These are phyloP conservation scores for Cadophora sp. DNA, from an alignment of 2,329 filamentous ascomycete genomes.

Conservation along the genomic window DNA sequence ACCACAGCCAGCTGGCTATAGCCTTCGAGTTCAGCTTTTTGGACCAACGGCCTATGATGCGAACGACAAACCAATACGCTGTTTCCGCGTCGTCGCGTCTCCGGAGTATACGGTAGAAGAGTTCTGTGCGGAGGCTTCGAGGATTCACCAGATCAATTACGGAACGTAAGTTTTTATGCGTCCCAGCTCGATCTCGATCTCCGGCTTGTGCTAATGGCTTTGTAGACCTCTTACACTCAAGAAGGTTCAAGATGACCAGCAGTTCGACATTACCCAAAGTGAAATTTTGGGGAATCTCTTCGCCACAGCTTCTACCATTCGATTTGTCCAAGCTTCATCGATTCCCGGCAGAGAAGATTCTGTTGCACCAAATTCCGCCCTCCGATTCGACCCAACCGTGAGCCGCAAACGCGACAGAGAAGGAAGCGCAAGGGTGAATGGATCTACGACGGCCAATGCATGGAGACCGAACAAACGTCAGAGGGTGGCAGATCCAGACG, in stretches of 20 bases:
- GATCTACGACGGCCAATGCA: constrained; percentile 19
- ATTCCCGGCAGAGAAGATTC: constrained; percentile 40
- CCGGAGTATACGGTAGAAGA: constrained; percentile 42
- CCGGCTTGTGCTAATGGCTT: constrained; percentile 21
- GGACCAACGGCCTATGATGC: constrained; percentile 31
- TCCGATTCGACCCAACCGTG: constrained; percentile 38
- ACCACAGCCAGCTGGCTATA: constrained; percentile 38
- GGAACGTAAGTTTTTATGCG: constrained; percentile 37
- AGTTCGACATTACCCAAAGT: constrained; percentile 42
- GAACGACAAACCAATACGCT: constrained; percentile 38
- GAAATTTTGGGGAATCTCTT: constrained; percentile 42
- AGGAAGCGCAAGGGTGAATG: constrained; percentile 25
- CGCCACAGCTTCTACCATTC: constrained; percentile 36
- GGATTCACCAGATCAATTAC: constrained; percentile 43
- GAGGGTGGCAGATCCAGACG: constrained; percentile 38
- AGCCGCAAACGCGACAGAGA: constrained; percentile 38
- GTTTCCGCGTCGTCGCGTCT: constrained; percentile 41
- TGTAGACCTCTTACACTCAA: constrained; percentile 41
- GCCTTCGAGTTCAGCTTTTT: constrained; percentile 43
- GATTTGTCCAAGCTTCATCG: constrained; percentile 40
- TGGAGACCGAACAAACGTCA: constrained; percentile 41
- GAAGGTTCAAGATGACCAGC: constrained; percentile 43
- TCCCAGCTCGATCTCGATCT: not conserved
- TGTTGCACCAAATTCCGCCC: constrained; percentile 42
- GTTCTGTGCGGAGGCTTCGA: constrained; percentile 42